phyloP scores from a whole-genome alignment of 352 stramenopile species.

The Pythium phragmiticola region DNA sequence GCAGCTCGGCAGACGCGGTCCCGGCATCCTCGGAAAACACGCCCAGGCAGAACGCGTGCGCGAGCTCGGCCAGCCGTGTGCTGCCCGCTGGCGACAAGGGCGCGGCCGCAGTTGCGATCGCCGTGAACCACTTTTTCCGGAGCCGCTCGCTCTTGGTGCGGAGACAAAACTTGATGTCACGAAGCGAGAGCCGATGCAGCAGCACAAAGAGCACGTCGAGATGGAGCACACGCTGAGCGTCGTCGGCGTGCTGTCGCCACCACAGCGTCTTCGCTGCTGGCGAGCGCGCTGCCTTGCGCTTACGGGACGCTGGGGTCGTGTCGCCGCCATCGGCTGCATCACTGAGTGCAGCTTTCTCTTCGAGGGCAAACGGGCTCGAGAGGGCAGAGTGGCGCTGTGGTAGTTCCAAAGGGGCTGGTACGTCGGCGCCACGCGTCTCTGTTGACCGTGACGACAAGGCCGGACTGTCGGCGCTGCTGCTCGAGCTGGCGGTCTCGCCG shows the following conservation, averaged over 20 bases:
- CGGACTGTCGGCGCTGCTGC: conserved; percentile 9
- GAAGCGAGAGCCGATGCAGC: conserved; percentile 10
- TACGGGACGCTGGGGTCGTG: neutral
- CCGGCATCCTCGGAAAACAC: conserved; percentile 2
- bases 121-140: conserved; percentile 8
- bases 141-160: conserved; percentile 12
- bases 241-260: conserved; percentile 12
- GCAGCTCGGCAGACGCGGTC: no score
- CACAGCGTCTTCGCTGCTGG: conserved; percentile 10
- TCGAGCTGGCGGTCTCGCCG: neutral
- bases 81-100: neutral
- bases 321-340: no score
- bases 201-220: conserved; percentile 17
- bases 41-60: conserved; percentile 8
- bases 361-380: conserved; percentile 11
- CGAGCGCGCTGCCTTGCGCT: conserved; percentile 12
- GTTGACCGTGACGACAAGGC: neutral
- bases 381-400: neutral
- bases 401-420: neutral
- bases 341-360: no score
- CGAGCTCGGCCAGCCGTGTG: conserved; percentile 3
- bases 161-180: conserved; percentile 15
- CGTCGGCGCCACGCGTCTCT: conserved; percentile 5
- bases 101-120: conserved; percentile 1
- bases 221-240: conserved; percentile 13